phyloP scores from a whole-genome alignment of 2,329 filamentous ascomycete genomes.

The Corynespora cassiicola region DNA sequence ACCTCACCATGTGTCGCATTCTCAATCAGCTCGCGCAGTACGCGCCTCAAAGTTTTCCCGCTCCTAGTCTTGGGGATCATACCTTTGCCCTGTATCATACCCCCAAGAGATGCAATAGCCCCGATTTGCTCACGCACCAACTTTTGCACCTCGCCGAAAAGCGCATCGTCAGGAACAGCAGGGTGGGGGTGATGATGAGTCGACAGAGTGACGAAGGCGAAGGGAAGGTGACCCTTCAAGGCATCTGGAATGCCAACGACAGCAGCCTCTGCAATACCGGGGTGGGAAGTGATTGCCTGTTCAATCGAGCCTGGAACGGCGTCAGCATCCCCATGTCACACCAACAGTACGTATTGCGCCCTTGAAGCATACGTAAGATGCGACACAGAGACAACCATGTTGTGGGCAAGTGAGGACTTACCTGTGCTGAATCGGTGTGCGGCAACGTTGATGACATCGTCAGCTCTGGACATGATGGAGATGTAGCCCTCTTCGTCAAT shows the following conservation, averaged over 20 bases:
- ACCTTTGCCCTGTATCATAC: conserved; percentile 81
- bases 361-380: neutral
- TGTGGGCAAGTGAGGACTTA: conserved; percentile 56
- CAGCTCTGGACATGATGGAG: conserved; percentile 69
- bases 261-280: conserved; percentile 79
- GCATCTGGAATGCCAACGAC: conserved; percentile 86
- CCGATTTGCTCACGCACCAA: conserved; percentile 83
- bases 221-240: conserved; percentile 89
- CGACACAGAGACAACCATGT: too few species aligned
- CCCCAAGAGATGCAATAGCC: conserved; percentile 83
- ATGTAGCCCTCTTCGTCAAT: conserved; percentile 76
- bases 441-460: conserved; percentile 96
- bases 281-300: conserved; percentile 85
- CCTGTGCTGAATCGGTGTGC: conserved; percentile 89
- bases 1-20: conserved; percentile 78
- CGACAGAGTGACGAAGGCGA: conserved; percentile 79
- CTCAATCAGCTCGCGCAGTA: conserved; percentile 83
- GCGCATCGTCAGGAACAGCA: conserved; percentile 55
- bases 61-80: conserved; percentile 92
- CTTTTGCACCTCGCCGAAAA: conserved; percentile 71
- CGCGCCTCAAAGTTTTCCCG: conserved; percentile 87
- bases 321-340: too few species aligned
- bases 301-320: conserved; percentile 76
- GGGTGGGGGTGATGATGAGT: conserved; percentile 59
- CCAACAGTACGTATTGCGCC: too few species aligned